A percentile compares a stretch with the other conserved stretches of the same genome.
These are phyloP conservation scores for Lachnellula cervina DNA, from an alignment of 2,329 filamentous ascomycete species.

Conservation along the genomic window DNA sequence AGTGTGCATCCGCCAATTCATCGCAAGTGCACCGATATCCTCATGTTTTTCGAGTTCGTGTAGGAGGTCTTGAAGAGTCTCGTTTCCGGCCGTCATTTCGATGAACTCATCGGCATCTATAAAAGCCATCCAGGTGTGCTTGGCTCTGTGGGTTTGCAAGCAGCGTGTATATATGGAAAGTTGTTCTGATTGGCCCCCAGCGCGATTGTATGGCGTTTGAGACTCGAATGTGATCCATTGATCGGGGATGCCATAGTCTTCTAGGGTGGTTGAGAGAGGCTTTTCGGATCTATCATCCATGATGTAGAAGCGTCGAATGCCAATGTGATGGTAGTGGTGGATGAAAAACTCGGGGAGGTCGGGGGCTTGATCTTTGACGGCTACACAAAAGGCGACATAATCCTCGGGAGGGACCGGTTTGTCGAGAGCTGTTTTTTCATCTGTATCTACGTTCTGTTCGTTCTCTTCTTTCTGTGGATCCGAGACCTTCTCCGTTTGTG, in stretches of 20 bases:
- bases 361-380: slow-evolving; percentile 20
- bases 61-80: slow-evolving; percentile 29
- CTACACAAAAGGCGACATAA: slow-evolving; percentile 26
- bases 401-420: slow-evolving; percentile 7
- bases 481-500: too few species aligned
- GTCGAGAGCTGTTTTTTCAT: neutral
- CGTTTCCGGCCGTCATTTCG: slow-evolving; percentile 19
- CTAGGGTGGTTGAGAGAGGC: slow-evolving; percentile 12
- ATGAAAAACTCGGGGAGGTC: slow-evolving; percentile 27
- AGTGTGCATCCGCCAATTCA: slow-evolving; percentile 34
- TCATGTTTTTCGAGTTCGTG: slow-evolving; percentile 19
- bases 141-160: slow-evolving; percentile 17
- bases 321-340: slow-evolving; percentile 28
- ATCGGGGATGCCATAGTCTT: slow-evolving; percentile 18
- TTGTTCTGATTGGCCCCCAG: slow-evolving; percentile 10
- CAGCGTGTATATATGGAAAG: slow-evolving; percentile 20
- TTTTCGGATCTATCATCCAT: slow-evolving; percentile 28
- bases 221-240: slow-evolving; percentile 21
- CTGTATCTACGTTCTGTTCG: too few species aligned
- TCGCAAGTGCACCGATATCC: slow-evolving; percentile 27
- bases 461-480: too few species aligned
- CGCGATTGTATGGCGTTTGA: slow-evolving; percentile 5
- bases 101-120: slow-evolving; percentile 32
- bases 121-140: slow-evolving; percentile 34
- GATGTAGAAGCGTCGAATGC: slow-evolving; percentile 26